Evolutionary conservation across 2,329 filamentous ascomycete species (phyloP).

Genomic region (Alternaria rosae): DNA sequence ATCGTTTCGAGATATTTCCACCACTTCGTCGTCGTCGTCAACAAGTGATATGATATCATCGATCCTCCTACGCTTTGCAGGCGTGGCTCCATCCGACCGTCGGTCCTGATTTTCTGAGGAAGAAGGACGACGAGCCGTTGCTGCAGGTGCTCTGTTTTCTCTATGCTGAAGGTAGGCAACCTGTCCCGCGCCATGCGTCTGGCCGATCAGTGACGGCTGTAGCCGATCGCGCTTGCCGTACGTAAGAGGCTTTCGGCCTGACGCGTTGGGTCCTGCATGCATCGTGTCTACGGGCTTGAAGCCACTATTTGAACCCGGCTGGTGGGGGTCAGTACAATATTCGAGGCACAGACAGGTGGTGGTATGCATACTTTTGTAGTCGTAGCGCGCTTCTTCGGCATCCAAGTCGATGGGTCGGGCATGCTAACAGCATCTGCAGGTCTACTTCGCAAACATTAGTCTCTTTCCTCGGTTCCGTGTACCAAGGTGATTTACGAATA

Average conservation of each 20-base stretch:
- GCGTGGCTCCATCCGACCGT: not conserved
- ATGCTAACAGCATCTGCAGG: slow-evolving; percentile 28
- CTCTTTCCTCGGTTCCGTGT: not conserved
- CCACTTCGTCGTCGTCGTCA: slow-evolving; percentile 21
- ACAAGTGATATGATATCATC: slow-evolving; percentile 21
- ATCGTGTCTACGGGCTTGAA: slow-evolving; percentile 25
- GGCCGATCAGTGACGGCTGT: slow-evolving; percentile 7
- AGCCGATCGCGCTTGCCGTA: slow-evolving; percentile 20
- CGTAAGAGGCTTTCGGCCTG: slow-evolving; percentile 12
- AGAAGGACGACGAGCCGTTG: not conserved
- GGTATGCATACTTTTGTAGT: slow-evolving; percentile 9
- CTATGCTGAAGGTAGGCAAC: slow-evolving; percentile 2
- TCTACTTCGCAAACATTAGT: slow-evolving; percentile 21
- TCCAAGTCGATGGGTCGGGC: slow-evolving; percentile 21
- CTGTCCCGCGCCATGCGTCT: slow-evolving; percentile 16
- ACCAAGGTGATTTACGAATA: slow-evolving; percentile 17
- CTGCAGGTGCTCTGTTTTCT: not conserved
- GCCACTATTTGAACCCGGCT: slow-evolving; percentile 24
- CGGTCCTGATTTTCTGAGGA: not conserved
- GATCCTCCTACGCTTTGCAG: slow-evolving; percentile 31
- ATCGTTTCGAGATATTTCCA: not conserved
- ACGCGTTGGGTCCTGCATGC: slow-evolving; percentile 1
- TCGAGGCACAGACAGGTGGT: not conserved
- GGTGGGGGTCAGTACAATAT: slow-evolving; percentile 9
- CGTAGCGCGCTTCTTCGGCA: slow-evolving; percentile 6